A percentile compares a stretch with the other conserved stretches of the same genome.
Evolutionary conservation across 129 eudicot species (phyloP).

Genomic region (Sambucus nigra): DNA sequence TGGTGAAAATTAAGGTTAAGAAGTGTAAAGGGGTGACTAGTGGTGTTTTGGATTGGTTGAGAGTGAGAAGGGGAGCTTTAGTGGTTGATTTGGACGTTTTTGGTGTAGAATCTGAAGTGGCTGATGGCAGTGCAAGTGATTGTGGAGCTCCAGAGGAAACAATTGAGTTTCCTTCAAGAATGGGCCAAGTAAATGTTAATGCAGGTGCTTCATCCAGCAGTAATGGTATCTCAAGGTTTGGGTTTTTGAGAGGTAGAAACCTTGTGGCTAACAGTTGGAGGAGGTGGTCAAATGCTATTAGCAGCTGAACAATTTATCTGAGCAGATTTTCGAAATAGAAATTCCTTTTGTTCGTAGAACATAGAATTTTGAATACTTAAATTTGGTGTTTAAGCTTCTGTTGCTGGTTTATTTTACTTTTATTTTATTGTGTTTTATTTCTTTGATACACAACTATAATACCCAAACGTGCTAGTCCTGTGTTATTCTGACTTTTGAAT

Average conservation of each 20-base stretch:
- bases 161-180: constrained; percentile 37
- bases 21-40: constrained; percentile 71
- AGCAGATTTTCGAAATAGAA: constrained; percentile 7
- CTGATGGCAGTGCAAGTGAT: constrained; percentile 58
- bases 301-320: constrained; percentile 25
- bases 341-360: neutral
- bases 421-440: neutral
- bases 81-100: constrained; percentile 63
- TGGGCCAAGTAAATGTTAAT: constrained; percentile 15
- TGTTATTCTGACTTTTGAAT: too few relatives aligned
- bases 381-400: neutral
- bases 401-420: neutral
- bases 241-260: constrained; percentile 60
- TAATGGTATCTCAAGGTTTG: constrained; percentile 43
- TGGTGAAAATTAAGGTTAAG: constrained; percentile 42
- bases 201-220: constrained; percentile 34
- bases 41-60: constrained; percentile 61
- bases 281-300: constrained; percentile 53
- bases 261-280: constrained; percentile 50
- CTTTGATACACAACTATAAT: too few relatives aligned
- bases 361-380: neutral
- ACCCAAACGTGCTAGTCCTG: too few relatives aligned
- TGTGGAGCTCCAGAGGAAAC: constrained; percentile 49
- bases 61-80: constrained; percentile 53
- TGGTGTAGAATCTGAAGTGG: constrained; percentile 48